Conservation (phyloP, 176 grass and related monocot species). For the Triticum dicoccoides region DNA sequence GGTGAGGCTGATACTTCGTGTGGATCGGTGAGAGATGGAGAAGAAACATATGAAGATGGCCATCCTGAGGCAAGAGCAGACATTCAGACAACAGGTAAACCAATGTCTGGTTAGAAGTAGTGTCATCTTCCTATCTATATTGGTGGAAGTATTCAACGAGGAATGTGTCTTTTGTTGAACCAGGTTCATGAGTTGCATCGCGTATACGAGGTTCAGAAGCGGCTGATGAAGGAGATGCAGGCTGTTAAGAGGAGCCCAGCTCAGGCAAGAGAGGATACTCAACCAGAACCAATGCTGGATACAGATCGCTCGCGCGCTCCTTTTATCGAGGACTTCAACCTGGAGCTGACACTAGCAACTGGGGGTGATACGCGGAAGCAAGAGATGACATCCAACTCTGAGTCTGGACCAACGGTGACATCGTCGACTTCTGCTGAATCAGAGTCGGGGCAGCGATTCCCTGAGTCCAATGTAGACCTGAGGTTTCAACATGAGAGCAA, state of each 20-base stretch:
- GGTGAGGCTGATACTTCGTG: slow-evolving; percentile 5
- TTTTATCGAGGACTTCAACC: slow-evolving; percentile 41
- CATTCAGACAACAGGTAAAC: slow-evolving; percentile 74
- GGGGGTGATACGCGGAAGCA: slow-evolving; percentile 41
- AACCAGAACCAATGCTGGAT: background rate
- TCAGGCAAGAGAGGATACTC: background rate
- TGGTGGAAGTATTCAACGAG: background rate
- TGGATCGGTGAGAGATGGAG: slow-evolving; percentile 34
- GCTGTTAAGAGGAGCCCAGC: slow-evolving; percentile 6
- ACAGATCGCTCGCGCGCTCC: background rate
- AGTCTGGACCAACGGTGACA: slow-evolving; percentile 45
- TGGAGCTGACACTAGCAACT: slow-evolving; percentile 71
- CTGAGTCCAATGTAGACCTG: slow-evolving; percentile 29
- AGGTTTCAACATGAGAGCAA: slow-evolving; percentile 56
- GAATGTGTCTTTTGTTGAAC: slow-evolving; percentile 1
- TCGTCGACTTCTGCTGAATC: slow-evolving; percentile 57
- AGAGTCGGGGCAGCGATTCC: background rate
- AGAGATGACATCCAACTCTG: slow-evolving; percentile 45
- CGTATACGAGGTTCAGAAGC: slow-evolving; percentile 57
- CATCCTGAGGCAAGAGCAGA: slow-evolving; percentile 73
- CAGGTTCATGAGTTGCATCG: slow-evolving; percentile 75
- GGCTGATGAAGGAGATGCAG: slow-evolving; percentile 56
- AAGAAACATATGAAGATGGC: slow-evolving; percentile 68
- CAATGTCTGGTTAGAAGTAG: background rate
- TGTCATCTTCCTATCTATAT: background rate